These are phyloP conservation scores for Biscutella laevigata DNA, from an alignment of 441 rosid genomes.

Conservation along the genomic window DNA sequence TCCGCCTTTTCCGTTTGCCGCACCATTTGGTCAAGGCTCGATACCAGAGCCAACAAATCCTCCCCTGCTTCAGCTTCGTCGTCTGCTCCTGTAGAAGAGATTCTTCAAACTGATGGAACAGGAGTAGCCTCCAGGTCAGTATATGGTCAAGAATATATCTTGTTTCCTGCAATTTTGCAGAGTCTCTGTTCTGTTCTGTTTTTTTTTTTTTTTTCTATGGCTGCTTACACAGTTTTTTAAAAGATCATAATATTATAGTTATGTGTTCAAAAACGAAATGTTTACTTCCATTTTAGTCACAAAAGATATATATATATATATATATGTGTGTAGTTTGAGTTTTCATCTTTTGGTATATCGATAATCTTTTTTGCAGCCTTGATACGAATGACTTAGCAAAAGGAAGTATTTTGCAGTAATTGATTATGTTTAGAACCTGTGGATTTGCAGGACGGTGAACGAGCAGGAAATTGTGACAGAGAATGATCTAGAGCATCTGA, in stretches of 20 bases:
- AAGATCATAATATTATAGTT: background rate
- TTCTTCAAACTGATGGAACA: constrained; percentile 25
- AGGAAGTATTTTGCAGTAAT: too few relatives aligned
- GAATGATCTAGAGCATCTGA: constrained; percentile 69
- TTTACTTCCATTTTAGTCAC: background rate
- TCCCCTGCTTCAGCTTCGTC: constrained; percentile 3
- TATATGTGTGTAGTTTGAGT: background rate
- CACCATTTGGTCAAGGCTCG: constrained; percentile 58
- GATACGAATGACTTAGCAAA: too few relatives aligned
- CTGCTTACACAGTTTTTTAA: too few relatives aligned
- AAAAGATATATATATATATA: background rate
- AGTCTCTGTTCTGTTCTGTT: too few relatives aligned
- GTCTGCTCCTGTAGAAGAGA: constrained; percentile 12
- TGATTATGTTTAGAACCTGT: background rate
- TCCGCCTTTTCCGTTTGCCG: constrained; percentile 84
- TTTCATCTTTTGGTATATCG: background rate
- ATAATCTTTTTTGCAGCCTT: too few relatives aligned
- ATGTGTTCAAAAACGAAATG: constrained; percentile 9
- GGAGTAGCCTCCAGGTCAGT: constrained; percentile 35
- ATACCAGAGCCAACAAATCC: constrained; percentile 35
- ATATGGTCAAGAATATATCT: background rate
- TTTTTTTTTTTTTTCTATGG: too few relatives aligned
- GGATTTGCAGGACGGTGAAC: constrained; percentile 31
- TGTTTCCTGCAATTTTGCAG: too few relatives aligned
- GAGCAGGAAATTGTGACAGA: constrained; percentile 55